Evolutionary conservation across 2,329 filamentous ascomycete species (phyloP), one percentile per base, ranked within the genome.

Genomic region (Diaporthe nobilis): DNA sequence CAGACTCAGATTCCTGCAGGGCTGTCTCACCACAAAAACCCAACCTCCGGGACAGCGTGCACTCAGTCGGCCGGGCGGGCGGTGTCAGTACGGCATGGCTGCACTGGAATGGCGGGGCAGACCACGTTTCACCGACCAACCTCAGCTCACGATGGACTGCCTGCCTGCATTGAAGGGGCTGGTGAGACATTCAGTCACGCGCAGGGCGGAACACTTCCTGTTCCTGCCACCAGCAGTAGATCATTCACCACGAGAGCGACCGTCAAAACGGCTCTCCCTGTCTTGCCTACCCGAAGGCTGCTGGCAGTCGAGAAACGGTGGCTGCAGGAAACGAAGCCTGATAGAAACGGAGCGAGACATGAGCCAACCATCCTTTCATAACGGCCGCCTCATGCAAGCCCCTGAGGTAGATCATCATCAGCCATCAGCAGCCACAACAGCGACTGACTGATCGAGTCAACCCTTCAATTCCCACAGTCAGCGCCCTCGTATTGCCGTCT

Each of bases 381-480:
- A 70, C 65, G 65, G 65, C 47, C 47, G 65, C 34, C 65, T 70
- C n/a, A 70, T 70, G 65, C 65, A 70, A 55, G 65, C 65, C 65
- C 65, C 65, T 70, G 65, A 70, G 28, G 65, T 22, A 70, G 49
- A 55, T 55, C 65, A 28, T 70, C 65, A 70, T 55, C 65, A 55
- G 34, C 49, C 47, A 70, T 22, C 34, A 28, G 65, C 65, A 55
- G 49, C 65, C 49, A 55, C 49, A 55, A 17, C 31, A 42, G 31
- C 65, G 6, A 70, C 3, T 28, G 6, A 70, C 3, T 28, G 65
- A 42, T 55, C 49, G 65, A 70, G 65, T 70, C 47, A 70, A 55
- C 7, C 65, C 49, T n/a, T 28, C 47, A 28, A 37, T 39, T 31
- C 22, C 63, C 17, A 28, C 47, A 70, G 65, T 70, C 49, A 55